Base-by-base conservation (phyloP, 2,329 filamentous ascomycete species). In the Venturia asperata region DNA sequence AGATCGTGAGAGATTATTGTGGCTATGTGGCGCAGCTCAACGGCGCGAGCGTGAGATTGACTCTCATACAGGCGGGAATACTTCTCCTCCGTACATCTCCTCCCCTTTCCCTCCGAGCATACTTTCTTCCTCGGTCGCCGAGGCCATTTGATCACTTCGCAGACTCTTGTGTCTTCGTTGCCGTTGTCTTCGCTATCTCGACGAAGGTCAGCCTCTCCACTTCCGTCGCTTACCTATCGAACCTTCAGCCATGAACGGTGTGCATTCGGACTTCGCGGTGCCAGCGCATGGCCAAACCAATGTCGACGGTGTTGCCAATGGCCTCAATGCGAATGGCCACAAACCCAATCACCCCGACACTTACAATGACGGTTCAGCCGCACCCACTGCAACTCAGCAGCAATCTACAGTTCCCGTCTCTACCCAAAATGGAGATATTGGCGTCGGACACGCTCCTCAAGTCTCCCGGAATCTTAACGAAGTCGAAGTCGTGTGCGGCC, bases 401-500 rank as follows among this genome's bases (percentile, higher is more conserved):
- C 27, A 58, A 58, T 27, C 52, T 21, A 58, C 19, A 37, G 15
- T 58, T 21, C 52, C 52, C 19, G 37, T 15, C 52, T 70, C 60
- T 3, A 58, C 37, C 37, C 63, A 42, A 15, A 42, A 64, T 5
- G 37, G 49, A 11, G 27, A 45, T 37, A 39, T 3, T 7, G 63
- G 63, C 17, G 52, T 64, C 27, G 63, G 63, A 55, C n/a, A 55
- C 37, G 47, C 43, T 19, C 63, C 63, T 45, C 47, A 60, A 30
- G 49, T 64, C 3, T 10, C 47, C 1, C 24, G 37, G 11, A 64
- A 34, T 19, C n/a, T 49, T 3, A 60, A 42, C 27, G 37, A 37
- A 39, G n/a, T 64, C 41, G 64, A 65, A 34, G 43, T 92, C 37
- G 79, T 88, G 17, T 87, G 85, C 70, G 90, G 90, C 0, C 90